These are phyloP conservation scores for Aspergillus sparsus DNA, from an alignment of 495 filamentous ascomycete species.

Conservation along the genomic window DNA sequence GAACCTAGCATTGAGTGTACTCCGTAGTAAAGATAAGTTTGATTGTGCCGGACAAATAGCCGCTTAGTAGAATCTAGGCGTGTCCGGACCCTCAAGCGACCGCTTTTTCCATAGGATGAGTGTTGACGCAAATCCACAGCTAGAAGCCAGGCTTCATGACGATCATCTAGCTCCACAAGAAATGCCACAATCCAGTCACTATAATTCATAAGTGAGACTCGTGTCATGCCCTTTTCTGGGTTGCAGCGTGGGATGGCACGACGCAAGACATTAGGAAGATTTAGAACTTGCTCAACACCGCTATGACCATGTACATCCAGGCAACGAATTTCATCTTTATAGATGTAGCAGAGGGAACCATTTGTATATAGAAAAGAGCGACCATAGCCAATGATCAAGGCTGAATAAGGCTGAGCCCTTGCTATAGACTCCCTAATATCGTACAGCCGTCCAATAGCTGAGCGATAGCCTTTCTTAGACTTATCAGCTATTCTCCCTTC, in stretches of 20 bases:
- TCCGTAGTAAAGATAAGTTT: constrained; percentile 66
- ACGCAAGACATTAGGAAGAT: constrained; percentile 52
- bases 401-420: constrained; percentile 61
- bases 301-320: constrained; percentile 58
- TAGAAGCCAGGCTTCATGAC: constrained; percentile 55
- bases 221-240: constrained; percentile 39
- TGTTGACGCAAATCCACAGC: constrained; percentile 52
- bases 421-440: constrained; percentile 64
- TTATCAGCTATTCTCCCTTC: constrained; percentile 57
- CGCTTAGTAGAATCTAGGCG: constrained; percentile 51
- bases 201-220: constrained; percentile 62
- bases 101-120: constrained; percentile 24
- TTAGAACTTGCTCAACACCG: constrained; percentile 58
- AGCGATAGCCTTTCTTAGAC: constrained; percentile 49
- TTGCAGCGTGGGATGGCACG: constrained; percentile 31
- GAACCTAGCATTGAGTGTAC: constrained; percentile 54
- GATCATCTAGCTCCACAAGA: constrained; percentile 35
- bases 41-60: constrained; percentile 70
- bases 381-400: constrained; percentile 59
- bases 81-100: constrained; percentile 41
- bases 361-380: constrained; percentile 63
- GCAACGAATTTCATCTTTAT: constrained; percentile 59
- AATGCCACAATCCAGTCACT: constrained; percentile 62
- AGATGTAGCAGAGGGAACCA: constrained; percentile 64
- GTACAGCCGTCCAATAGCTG: constrained; percentile 59